A percentile compares a stretch with the other conserved stretches of the same genome.
These are phyloP conservation scores for Colletotrichum coccodes DNA, from an alignment of 2,329 filamentous ascomycete genomes.

Conservation along the genomic window DNA sequence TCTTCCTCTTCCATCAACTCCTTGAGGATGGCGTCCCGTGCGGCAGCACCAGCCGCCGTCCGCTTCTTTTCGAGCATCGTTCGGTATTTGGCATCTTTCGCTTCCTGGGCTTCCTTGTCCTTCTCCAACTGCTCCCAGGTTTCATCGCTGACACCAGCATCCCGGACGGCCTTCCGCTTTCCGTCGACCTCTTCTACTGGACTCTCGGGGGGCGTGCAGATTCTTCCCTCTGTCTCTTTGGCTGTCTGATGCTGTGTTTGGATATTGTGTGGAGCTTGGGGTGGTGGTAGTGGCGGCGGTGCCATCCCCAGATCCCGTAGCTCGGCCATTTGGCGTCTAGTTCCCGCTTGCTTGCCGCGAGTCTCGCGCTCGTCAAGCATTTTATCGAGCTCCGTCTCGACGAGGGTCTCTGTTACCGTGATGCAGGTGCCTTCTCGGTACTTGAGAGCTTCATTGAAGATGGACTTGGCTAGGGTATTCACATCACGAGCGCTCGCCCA, in stretches of 20 bases:
- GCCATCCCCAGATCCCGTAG: background rate
- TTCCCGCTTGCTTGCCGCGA: background rate
- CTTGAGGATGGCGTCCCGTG: slow-evolving; percentile 47
- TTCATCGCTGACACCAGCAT: slow-evolving; percentile 67
- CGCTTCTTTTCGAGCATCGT: slow-evolving; percentile 43
- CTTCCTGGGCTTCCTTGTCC: slow-evolving; percentile 45
- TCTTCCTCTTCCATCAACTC: slow-evolving; percentile 51
- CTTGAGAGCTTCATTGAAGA: slow-evolving; percentile 55
- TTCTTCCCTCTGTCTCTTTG: slow-evolving; percentile 1
- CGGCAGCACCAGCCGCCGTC: slow-evolving; percentile 41
- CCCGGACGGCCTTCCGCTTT: slow-evolving; percentile 49
- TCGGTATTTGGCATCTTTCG: slow-evolving; percentile 49
- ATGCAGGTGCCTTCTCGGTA: slow-evolving; percentile 2
- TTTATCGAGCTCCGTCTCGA: slow-evolving; percentile 34
- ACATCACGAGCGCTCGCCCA: slow-evolving; percentile 76
- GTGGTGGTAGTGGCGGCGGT: background rate
- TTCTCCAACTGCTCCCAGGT: slow-evolving; percentile 69
- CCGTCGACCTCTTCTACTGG: slow-evolving; percentile 16
- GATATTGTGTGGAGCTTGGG: slow-evolving; percentile 14
- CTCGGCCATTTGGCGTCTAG: background rate
- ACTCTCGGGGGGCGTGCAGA: background rate
- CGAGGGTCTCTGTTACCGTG: slow-evolving; percentile 31
- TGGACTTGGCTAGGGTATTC: slow-evolving; percentile 58
- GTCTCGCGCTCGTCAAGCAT: slow-evolving; percentile 37
- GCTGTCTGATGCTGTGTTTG: background rate